Base-by-base conservation (phyloP, 495 filamentous ascomycete genomes). In the Hypoxylon intermedium region DNA sequence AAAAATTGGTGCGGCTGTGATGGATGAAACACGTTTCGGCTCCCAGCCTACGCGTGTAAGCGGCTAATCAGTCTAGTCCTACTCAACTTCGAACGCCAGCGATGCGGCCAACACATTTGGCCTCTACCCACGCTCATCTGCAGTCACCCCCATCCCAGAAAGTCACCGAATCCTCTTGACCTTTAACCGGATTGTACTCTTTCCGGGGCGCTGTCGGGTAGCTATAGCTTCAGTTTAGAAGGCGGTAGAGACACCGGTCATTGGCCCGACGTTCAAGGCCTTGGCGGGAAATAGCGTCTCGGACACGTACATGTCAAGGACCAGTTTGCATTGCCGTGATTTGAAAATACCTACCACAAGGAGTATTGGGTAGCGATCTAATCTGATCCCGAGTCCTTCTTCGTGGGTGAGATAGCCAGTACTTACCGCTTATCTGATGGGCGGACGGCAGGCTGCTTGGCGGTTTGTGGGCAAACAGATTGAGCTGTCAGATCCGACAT, bases 11-110 rank as follows among this genome's bases (percentile, higher is more conserved):
- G 48, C 49, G 58, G 51, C 46, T 56, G 26, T 49, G 46, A 53
- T 26, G 28, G 53, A 53, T 65, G 62, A 65, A 65, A 65, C 62
- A 49, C 23, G 62, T 44, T 26, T 65, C 41, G 46, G 46, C 28
- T 65, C 34, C 50, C 44, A 21, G 19, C 20, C 33, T 49, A 38
- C 7, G 46, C 38, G 38, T 52, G 24, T 28, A 41, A 57, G 38
- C 26, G 23, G 33, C 28, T 40, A 19, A 19, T 18, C 18, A 38
- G 40, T 31, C 26, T 31, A n/a, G 15, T 23, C 23, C 37, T 9
- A 54, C 20, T 41, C 42, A 37, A 36, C 37, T 46, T 38, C 47
- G 16, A 24, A 18, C 21, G 26, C 7, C 19, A 15, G 30, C 16
- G 40, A 24, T 15, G 30, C 24, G 1, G 13, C 9, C 6, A 6